These are phyloP conservation scores for Fonsecaea monophora DNA, from an alignment of 2,329 filamentous ascomycete species.

Conservation along the genomic window DNA sequence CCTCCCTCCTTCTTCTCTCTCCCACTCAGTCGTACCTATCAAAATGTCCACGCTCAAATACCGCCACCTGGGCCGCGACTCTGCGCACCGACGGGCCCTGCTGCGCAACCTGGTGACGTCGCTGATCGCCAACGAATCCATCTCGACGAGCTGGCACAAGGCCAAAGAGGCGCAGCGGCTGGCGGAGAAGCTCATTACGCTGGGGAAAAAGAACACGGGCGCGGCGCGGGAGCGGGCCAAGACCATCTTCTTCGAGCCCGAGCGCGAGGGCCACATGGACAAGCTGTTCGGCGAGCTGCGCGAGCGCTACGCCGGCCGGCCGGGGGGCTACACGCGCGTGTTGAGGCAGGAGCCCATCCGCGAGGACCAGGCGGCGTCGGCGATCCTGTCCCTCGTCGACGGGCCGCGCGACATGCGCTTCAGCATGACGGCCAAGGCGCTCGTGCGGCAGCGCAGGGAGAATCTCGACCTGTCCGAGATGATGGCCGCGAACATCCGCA, in stretches of 20 bases:
- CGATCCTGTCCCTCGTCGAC: conserved; percentile 94
- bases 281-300: conserved; percentile 88
- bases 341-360: conserved; percentile 89
- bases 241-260: conserved; percentile 75
- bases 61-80: conserved; percentile 83
- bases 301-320: conserved; percentile 76
- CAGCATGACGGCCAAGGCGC: conserved; percentile 85
- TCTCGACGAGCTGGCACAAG: conserved; percentile 94
- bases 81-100: conserved; percentile 86
- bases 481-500: conserved; percentile 78
- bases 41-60: conserved; percentile 70
- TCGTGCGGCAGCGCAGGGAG: conserved; percentile 66
- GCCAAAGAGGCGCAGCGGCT: conserved; percentile 95
- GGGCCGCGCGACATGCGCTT: conserved; percentile 93
- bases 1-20: not conserved
- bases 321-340: conserved; percentile 93
- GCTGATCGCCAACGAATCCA: conserved; percentile 89
- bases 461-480: conserved; percentile 70
- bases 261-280: conserved; percentile 61
- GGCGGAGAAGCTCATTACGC: conserved; percentile 91
- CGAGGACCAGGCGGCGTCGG: conserved; percentile 84
- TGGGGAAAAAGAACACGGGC: conserved; percentile 91
- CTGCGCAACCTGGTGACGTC: conserved; percentile 96
- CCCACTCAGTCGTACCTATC: too few relatives aligned
- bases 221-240: conserved; percentile 77